A percentile compares a stretch with the other conserved stretches of the same genome.
phyloP scores from a whole-genome alignment of 2,329 filamentous ascomycete species.

The Aspergillus chevalieri region DNA sequence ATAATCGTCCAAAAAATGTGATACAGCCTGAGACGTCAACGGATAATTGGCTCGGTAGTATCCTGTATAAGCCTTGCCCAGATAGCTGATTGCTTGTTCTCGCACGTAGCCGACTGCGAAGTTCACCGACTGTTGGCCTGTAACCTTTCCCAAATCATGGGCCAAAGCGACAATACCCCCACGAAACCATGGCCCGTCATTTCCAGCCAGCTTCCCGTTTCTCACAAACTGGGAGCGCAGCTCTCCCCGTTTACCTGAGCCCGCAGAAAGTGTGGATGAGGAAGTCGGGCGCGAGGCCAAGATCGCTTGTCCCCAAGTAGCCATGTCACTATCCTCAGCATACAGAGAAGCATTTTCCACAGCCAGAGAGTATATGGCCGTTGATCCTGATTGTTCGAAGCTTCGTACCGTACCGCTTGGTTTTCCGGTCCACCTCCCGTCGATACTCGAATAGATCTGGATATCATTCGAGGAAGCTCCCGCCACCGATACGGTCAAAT shows the following conservation, averaged over 20 bases:
- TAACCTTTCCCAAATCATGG: slow-evolving; percentile 34
- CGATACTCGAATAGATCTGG: slow-evolving; percentile 41
- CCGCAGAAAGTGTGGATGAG: slow-evolving; percentile 21
- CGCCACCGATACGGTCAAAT: slow-evolving; percentile 34
- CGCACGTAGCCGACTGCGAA: slow-evolving; percentile 40
- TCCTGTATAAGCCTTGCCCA: slow-evolving; percentile 33
- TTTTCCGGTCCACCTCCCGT: slow-evolving; percentile 39
- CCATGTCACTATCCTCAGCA: slow-evolving; percentile 35
- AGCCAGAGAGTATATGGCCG: slow-evolving; percentile 28
- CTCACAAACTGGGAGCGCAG: slow-evolving; percentile 28
- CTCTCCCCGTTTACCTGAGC: slow-evolving; percentile 21
- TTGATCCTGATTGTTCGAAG: slow-evolving; percentile 18
- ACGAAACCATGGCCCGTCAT: slow-evolving; percentile 19
- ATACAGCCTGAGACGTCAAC: slow-evolving; percentile 27
- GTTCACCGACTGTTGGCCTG: slow-evolving; percentile 23
- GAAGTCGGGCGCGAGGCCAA: slow-evolving; percentile 30
- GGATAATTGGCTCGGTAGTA: slow-evolving; percentile 35
- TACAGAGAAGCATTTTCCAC: slow-evolving; percentile 27
- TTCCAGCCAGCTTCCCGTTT: slow-evolving; percentile 23
- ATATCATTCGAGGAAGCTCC: slow-evolving; percentile 21
- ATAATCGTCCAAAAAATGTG: slow-evolving; percentile 38
- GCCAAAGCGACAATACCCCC: slow-evolving; percentile 31
- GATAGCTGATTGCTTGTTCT: slow-evolving; percentile 36
- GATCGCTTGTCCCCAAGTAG: slow-evolving; percentile 38
- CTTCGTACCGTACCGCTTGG: slow-evolving; percentile 16